Evolutionary conservation across 1,139 yeast genomes (phyloP), one percentile per base, ranked within the genome.

Genomic region (Diutina catenulata): DNA sequence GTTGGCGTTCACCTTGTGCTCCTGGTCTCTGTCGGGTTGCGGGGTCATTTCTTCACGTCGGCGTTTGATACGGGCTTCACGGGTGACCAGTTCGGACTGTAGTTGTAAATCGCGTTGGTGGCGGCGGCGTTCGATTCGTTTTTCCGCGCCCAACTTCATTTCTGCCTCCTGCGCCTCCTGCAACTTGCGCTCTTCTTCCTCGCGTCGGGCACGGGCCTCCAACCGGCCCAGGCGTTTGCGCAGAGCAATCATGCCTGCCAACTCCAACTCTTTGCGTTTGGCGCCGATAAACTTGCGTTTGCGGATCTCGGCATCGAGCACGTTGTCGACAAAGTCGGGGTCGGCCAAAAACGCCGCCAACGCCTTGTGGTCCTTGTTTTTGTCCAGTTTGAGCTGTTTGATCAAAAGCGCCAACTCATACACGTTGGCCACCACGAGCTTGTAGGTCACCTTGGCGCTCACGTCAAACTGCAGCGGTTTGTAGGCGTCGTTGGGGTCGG

Each of bases 141-240:
- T n/a, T 15, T 31, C 25, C 10, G 35, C 35, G 15, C 35, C 35
- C 20, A 20, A 18, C 32, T 28, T 13, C 15, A 36, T 13, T 19
- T 36, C 28, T 5, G 21, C 37, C 20, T 40, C 45, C 15, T 42
- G 42, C 38, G 69, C 74, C 10, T 44, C 45, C 39, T n/a, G 15
- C n/a, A 31, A 13, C 11, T 14, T 5, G 4, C 14, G 14, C n/a
- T 9, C 11, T 3, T 64, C 66, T 37, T 55, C 59, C 37, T 54
- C 57, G 38, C 64, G 60, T 49, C 51, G 53, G 44, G 69, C 75
- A 47, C 63, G 69, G n/a, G 73, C 70, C 47, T 67, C 71, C 28
- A 60, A 53, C 38, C 76, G 56, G 6, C 71, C 62, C 4, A 74
- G 67, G 43, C 71, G 58, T 47, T 69, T 70, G 43, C 75, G 54